Evolutionary conservation across 106 monocot genomes (phyloP).

Genomic region (Hemerocallis citrina): DNA sequence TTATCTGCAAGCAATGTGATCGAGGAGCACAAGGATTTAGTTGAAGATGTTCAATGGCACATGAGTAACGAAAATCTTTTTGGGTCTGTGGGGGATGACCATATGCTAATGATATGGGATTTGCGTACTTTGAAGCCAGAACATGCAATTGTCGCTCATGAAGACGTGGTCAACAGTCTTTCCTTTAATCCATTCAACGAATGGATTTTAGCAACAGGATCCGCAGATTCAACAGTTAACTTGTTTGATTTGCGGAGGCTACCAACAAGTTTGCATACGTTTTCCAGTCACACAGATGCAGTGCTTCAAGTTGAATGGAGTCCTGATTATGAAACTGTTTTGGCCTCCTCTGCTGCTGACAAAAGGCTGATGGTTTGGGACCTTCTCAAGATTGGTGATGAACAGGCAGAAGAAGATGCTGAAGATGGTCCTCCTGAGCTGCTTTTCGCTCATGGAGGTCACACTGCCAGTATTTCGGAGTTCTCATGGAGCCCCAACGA

Average conservation of each 20-base stretch:
- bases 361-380: slow-evolving; percentile 91
- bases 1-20: slow-evolving; percentile 52
- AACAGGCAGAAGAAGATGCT: slow-evolving; percentile 77
- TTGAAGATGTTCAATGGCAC: slow-evolving; percentile 97
- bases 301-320: slow-evolving; percentile 96
- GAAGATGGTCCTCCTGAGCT: slow-evolving; percentile 96
- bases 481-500: slow-evolving; percentile 77
- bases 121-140: slow-evolving; percentile 63
- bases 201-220: slow-evolving; percentile 90
- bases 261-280: slow-evolving; percentile 62
- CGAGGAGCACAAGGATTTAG: slow-evolving; percentile 56
- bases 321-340: slow-evolving; percentile 77
- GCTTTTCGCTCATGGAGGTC: slow-evolving; percentile 83
- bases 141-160: slow-evolving; percentile 60
- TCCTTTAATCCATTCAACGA: slow-evolving; percentile 91
- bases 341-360: slow-evolving; percentile 86
- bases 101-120: slow-evolving; percentile 92
- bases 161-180: slow-evolving; percentile 79
- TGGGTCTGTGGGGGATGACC: slow-evolving; percentile 95
- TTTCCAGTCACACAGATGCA: slow-evolving; percentile 75
- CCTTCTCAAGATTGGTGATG: slow-evolving; percentile 89
- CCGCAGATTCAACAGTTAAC: slow-evolving; percentile 72
- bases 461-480: slow-evolving; percentile 83
- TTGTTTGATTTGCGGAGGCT: slow-evolving; percentile 86
- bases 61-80: slow-evolving; percentile 68